Evolutionary conservation across 2,329 filamentous ascomycete genomes (phyloP).

Genomic region (Xylaria sp.): DNA sequence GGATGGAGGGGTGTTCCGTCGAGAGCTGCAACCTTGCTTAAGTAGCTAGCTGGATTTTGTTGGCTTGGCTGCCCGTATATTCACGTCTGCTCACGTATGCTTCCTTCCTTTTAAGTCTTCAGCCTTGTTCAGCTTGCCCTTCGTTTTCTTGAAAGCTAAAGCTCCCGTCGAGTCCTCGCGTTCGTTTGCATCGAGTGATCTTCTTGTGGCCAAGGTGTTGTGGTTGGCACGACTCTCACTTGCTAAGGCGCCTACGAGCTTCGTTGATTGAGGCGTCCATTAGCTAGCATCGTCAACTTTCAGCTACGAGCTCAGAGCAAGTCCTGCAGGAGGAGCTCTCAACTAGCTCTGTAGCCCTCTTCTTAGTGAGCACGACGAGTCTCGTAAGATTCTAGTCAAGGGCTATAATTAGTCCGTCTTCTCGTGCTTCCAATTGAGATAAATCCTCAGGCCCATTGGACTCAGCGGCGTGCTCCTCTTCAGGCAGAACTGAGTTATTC

Average conservation of each 20-base stretch:
- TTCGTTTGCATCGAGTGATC: slow-evolving; percentile 24
- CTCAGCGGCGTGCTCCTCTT: neutral
- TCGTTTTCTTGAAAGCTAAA: slow-evolving; percentile 20
- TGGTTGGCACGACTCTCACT: slow-evolving; percentile 24
- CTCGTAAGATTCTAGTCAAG: slow-evolving; percentile 1
- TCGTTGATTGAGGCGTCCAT: neutral
- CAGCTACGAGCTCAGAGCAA: slow-evolving; percentile 7
- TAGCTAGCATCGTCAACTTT: slow-evolving; percentile 6
- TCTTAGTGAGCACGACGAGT: slow-evolving; percentile 11
- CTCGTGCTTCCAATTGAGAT: neutral
- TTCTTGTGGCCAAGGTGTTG: slow-evolving; percentile 13
- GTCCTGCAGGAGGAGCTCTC: neutral
- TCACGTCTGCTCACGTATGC: slow-evolving; percentile 12
- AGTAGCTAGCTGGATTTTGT: slow-evolving; percentile 26
- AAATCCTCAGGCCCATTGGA: neutral
- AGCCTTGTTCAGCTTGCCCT: slow-evolving; percentile 33
- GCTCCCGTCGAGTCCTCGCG: slow-evolving; percentile 11
- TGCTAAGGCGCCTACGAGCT: slow-evolving; percentile 11
- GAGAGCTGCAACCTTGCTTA: slow-evolving; percentile 29
- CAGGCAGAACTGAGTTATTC: slow-evolving; percentile 5
- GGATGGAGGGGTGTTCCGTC: slow-evolving; percentile 39
- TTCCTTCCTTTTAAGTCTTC: slow-evolving; percentile 26
- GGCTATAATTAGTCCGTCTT: neutral
- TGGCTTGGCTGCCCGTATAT: slow-evolving; percentile 25
- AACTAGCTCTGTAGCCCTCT: neutral